Evolutionary conservation across 306 rosid genomes (phyloP), one percentile per base, ranked within the genome.

Genomic region (Cicer arietinum): DNA sequence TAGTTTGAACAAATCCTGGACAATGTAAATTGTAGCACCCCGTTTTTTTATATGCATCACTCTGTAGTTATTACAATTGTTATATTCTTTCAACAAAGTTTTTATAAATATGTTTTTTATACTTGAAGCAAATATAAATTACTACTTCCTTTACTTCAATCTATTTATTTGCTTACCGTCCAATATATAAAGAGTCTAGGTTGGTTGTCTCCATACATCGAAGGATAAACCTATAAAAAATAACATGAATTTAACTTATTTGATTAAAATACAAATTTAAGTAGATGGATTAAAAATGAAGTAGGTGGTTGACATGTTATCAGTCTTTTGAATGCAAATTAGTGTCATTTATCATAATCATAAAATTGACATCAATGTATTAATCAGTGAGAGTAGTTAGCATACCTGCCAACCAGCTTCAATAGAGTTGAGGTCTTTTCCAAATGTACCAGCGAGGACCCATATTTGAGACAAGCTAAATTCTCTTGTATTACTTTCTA

Each of bases 381-480:
- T 14, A 14, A 14, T 14, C 16, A 14, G 16, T 14, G 16, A 14
- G 16, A 14, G 16, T 14, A 14, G 16, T 14, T 14, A 14, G 16
- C 16, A 14, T 14, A 14, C 16, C 16, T 14, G 16, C 16, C 16
- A 14, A 14, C 16, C 16, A 14, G 16, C 16, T 14, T 14, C 16
- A 14, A 14, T 14, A 14, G 16, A 14, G 16, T 14, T 14, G 16
- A 14, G 16, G 16, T 14, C 16, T 14, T 14, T 14, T 14, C 16
- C 16, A 14, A 14, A 14, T 14, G 16, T 14, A 14, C 16, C 16
- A 14, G 16, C 87, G 54, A 89, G 85, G 62, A 94, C 88, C 99
- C 97, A 94, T 89, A 94, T 84, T 83, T 94, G 96, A 7, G 97
- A 90, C 81, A 90, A 74, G 57, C 97, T 94, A 84, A 92, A 94